phyloP scores from a whole-genome alignment of 1,284 basidiomycete genomes.

The Pascua sp. region DNA sequence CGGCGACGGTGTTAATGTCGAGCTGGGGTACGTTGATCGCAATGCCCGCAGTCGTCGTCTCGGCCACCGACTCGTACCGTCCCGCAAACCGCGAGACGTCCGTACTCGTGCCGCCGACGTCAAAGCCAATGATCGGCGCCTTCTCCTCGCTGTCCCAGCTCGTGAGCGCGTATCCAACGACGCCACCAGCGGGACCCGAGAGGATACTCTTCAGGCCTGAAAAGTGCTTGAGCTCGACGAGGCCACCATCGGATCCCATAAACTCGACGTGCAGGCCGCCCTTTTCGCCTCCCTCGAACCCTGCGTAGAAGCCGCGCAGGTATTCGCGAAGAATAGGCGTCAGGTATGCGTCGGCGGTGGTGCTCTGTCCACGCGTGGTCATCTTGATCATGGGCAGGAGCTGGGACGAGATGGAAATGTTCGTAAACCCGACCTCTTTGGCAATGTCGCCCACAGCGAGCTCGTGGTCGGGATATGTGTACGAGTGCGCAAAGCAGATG shows the following conservation, averaged over 20 bases:
- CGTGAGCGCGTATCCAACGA: constrained; percentile 38
- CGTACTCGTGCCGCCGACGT: constrained; percentile 82
- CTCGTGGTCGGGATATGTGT: constrained; percentile 61
- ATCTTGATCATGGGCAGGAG: constrained; percentile 90
- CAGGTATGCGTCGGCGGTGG: constrained; percentile 93
- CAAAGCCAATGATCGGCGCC: constrained; percentile 53
- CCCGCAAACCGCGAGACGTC: constrained; percentile 87
- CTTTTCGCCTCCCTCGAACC: constrained; percentile 63
- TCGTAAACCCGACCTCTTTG: constrained; percentile 70
- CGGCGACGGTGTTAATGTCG: constrained; percentile 78
- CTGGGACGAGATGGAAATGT: constrained; percentile 82
- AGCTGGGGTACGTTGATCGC: constrained; percentile 83
- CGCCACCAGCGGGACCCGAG: constrained; percentile 41
- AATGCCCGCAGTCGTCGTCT: constrained; percentile 86
- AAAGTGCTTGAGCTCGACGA: constrained; percentile 75
- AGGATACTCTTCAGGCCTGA: constrained; percentile 84
- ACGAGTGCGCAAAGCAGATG: constrained; percentile 82
- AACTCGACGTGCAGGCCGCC: constrained; percentile 55
- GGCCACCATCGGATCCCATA: constrained; percentile 82
- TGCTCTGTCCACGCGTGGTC: constrained; percentile 85
- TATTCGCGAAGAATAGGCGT: constrained; percentile 84
- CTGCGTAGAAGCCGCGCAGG: constrained; percentile 86
- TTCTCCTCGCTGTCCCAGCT: constrained; percentile 28
- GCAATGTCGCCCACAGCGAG: constrained; percentile 68
- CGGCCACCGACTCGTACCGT: constrained; percentile 79